phyloP scores from a whole-genome alignment of 805 yeast species.

The Dipodascus albidus region DNA sequence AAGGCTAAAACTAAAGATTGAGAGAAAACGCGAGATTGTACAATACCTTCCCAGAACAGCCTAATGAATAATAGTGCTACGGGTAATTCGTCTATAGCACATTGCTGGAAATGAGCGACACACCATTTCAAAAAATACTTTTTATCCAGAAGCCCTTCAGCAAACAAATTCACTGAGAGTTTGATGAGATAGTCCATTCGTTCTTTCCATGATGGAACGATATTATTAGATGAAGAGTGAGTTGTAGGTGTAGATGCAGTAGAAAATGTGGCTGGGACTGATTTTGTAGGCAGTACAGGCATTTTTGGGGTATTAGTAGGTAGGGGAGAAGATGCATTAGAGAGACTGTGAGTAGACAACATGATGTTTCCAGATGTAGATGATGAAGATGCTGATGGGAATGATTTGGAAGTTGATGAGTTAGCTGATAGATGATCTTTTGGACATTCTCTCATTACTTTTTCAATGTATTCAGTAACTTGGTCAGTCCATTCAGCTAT shows the following conservation, averaged over 20 bases:
- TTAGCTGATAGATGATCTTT: not conserved
- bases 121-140: slow-evolving; percentile 53
- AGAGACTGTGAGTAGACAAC: not conserved
- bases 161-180: slow-evolving; percentile 52
- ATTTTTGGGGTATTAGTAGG: not conserved
- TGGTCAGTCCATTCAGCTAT: slow-evolving; percentile 85
- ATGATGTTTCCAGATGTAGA: not conserved
- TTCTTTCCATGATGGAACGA: slow-evolving; percentile 31
- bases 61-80: slow-evolving; percentile 41
- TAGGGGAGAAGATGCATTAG: not conserved
- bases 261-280: not conserved
- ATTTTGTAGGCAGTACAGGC: not conserved
- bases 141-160: slow-evolving; percentile 56
- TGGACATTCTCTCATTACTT: slow-evolving; percentile 32
- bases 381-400: not conserved
- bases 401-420: not conserved
- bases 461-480: slow-evolving; percentile 48
- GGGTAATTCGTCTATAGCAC: slow-evolving; percentile 32
- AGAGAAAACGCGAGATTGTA: slow-evolving; percentile 43
- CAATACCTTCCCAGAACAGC: slow-evolving; percentile 61
- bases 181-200: slow-evolving; percentile 50
- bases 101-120: slow-evolving; percentile 37
- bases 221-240: slow-evolving; percentile 8
- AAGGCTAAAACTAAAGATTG: slow-evolving; percentile 56
- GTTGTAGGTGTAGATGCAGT: slow-evolving; percentile 9